Base-by-base conservation (phyloP, 2,329 filamentous ascomycete genomes). In the Trichoderma arundinaceum region DNA sequence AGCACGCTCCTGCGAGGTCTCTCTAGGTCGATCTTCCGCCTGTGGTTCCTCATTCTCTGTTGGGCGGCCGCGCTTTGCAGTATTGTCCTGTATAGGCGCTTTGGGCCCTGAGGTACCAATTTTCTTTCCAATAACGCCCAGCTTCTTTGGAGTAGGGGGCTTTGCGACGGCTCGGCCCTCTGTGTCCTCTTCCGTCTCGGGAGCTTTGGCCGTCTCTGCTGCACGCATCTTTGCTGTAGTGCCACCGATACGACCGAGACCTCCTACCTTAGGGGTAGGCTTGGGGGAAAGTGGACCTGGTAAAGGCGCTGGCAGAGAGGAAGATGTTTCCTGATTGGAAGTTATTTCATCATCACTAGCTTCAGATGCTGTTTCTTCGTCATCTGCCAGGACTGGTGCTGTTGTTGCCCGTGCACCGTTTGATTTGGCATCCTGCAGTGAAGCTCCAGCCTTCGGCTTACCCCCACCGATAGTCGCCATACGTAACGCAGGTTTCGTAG, bases 1-100 rank as follows among this genome's bases (percentile, higher is more conserved):
- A 2, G 83, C 83, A 32, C 79, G 74, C 58, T 83, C 80, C 68
- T 78, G 75, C 3, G 80, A 81, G 0, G 78, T 81, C 67, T 82
- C 81, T 64, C 79, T 77, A 33, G 73, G 70, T 58, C 75, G 72
- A 13, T 76, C 71, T 68, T 76, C 74, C 17, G 70, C 52, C 46
- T 65, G 53, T 12, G 74, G 65, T 35, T 72, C 70, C 13, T 66
- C 67, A 15, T 63, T 48, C 15, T 67, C 67, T 12, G 67, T 17
- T 33, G 49, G 13, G 48, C 49, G 60, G 32, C 60, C 60, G 9
- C 60, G 49, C 15, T 63, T 63, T 8, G 60, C 22, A 17, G 2
- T 39, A 32, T 13, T 46, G 38, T 63, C 60, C 28, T 9, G n/a
- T 46, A 28, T 17, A 17, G 60, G 32, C n/a, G 60, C 17, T 46